phyloP scores from a whole-genome alignment of 306 rosid genomes.

The Citrullus mucosospermus region DNA sequence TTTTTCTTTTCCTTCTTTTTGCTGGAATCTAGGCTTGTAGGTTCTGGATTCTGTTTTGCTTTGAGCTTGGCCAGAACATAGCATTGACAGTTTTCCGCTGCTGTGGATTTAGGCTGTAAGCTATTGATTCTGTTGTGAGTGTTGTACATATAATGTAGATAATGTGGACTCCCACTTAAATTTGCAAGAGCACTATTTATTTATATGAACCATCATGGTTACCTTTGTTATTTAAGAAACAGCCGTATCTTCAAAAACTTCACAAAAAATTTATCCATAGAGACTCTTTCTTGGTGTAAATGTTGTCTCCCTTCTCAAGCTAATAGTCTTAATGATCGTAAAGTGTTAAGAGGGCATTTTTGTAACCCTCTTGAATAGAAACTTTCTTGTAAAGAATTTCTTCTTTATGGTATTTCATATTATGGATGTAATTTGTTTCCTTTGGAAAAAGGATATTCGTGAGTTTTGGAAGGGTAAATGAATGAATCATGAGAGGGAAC shows the following conservation, averaged over 20 bases:
- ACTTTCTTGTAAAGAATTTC: too few species aligned
- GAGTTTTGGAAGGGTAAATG: too few species aligned
- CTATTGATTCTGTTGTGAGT: not conserved
- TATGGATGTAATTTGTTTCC: too few species aligned
- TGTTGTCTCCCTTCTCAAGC: not conserved
- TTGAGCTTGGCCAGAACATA: constrained; percentile 11
- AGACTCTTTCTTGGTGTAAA: not conserved
- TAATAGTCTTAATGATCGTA: not conserved
- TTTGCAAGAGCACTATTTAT: not conserved
- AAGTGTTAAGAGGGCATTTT: not conserved
- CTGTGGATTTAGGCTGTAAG: constrained; percentile 5
- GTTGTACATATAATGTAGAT: constrained; percentile 34
- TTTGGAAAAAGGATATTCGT: too few species aligned
- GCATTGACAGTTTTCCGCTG: constrained; percentile 9
- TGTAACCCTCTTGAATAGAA: too few species aligned
- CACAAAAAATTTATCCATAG: not conserved
- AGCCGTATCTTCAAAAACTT: not conserved
- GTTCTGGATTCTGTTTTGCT: not conserved
- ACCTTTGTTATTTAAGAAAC: not conserved
- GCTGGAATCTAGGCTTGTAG: not conserved
- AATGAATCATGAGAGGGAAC: too few species aligned
- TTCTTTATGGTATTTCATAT: too few species aligned
- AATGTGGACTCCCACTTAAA: not conserved
- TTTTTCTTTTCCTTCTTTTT: not conserved
- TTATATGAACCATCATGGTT: not conserved